Evolutionary conservation across 768 basidiomycete species (phyloP).

Genomic region (Lyophyllum atratum): DNA sequence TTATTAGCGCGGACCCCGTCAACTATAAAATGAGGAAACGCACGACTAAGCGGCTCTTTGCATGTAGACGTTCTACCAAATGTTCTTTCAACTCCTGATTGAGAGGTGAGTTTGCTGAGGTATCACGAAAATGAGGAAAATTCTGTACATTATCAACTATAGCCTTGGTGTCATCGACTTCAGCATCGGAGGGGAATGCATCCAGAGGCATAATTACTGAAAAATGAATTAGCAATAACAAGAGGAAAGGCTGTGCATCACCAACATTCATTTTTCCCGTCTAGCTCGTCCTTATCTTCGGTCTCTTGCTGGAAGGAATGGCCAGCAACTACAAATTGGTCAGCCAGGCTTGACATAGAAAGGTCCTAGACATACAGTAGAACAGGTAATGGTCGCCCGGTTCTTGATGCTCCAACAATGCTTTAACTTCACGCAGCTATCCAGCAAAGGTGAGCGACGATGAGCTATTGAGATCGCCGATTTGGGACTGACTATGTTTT

Average conservation of each 20-base stretch:
- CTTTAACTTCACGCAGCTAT: not conserved
- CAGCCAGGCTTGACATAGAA: not conserved
- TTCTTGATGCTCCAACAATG: not conserved
- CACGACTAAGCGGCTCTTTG: not conserved
- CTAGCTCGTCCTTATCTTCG: not conserved
- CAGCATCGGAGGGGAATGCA: not conserved
- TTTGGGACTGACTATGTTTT: conserved; percentile 3
- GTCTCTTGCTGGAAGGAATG: not conserved
- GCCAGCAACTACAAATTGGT: not conserved
- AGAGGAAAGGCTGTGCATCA: not conserved
- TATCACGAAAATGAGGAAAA: not conserved
- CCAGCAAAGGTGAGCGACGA: not conserved
- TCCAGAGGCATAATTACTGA: not conserved
- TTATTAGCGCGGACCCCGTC: not conserved
- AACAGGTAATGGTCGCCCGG: not conserved
- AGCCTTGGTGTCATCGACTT: not conserved
- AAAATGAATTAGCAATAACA: not conserved
- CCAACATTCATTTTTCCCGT: not conserved
- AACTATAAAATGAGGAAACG: not conserved
- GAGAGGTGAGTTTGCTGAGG: not conserved
- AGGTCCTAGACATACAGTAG: not conserved
- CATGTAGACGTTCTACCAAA: not conserved
- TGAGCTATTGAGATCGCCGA: not conserved
- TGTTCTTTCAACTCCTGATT: not conserved
- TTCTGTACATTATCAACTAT: conserved; percentile 3